Base-by-base conservation (phyloP, 768 basidiomycete species). In the Chalciporus sphaerocephalus region DNA sequence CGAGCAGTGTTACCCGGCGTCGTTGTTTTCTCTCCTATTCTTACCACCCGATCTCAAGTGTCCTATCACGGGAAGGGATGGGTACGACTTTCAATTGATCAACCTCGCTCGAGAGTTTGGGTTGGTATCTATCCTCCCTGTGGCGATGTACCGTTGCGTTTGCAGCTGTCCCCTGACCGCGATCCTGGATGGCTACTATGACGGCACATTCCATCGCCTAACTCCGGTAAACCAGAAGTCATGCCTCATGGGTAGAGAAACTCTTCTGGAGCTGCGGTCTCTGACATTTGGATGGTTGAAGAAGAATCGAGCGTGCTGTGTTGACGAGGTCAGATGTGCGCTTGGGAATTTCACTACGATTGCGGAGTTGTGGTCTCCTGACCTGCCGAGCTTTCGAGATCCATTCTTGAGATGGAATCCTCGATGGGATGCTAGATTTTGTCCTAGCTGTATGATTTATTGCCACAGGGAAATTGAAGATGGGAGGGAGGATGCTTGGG, bases 381-480 rank as follows among this genome's bases (percentile, higher is more conserved):
- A 59, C 28, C 38, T 40, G 33, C 54, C 54, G 12, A 42, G 40
- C 23, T 53, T 47, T n/a, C 51, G 57, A 18, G 54, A 58, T 5
- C 57, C 57, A 1, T 59, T 59, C 38, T 13, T 60, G n/a, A 48
- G 54, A 10, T 59, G 57, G 57, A 47, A 56, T 22, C 45, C 51
- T 12, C 42, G 38, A 15, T 59, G 57, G 57, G 57, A 59, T 38
- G 13, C 42, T 2, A 39, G 57, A 30, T 60, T 59, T 15, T 59
- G 57, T 30, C 20, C 43, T 13, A 44, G 40, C 7, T 59, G 57
- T 22, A 49, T 40, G 48, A 18, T 59, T 22, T 53, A 56, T 40
- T 60, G 54, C 46, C 57, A 60, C 1, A 45, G 57, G 38, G 54
- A 60, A 41, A 60, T 60, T 9, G 57, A 59, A 28, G 57, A 59